These are phyloP conservation scores for Agaricales sp. DNA, from an alignment of 1,284 basidiomycete species.

Conservation along the genomic window DNA sequence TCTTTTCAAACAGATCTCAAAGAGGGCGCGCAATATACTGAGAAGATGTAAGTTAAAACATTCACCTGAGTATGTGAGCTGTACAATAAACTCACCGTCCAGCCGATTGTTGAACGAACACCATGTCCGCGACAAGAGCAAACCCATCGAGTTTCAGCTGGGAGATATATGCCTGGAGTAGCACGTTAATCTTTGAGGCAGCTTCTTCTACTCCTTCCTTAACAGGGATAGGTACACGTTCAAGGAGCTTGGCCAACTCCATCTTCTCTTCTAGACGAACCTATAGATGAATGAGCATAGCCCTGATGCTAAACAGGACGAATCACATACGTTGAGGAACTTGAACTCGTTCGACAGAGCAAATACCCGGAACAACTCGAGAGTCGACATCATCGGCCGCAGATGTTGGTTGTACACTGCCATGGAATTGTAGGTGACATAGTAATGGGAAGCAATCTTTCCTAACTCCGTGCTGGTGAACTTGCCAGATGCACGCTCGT, in stretches of 20 bases:
- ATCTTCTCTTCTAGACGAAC: slow-evolving; percentile 76
- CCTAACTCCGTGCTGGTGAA: slow-evolving; percentile 92
- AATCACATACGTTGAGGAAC: slow-evolving; percentile 42
- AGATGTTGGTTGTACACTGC: slow-evolving; percentile 94
- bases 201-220: slow-evolving; percentile 97
- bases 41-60: slow-evolving; percentile 9
- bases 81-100: slow-evolving; percentile 47
- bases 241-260: slow-evolving; percentile 87
- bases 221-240: slow-evolving; percentile 94
- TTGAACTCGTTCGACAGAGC: slow-evolving; percentile 97
- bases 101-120: slow-evolving; percentile 88
- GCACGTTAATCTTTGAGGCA: slow-evolving; percentile 94
- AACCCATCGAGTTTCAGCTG: slow-evolving; percentile 93
- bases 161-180: slow-evolving; percentile 93
- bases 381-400: slow-evolving; percentile 74
- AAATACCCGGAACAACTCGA: slow-evolving; percentile 96
- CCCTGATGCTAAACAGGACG: slow-evolving; percentile 1
- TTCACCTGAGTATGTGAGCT: too few relatives aligned
- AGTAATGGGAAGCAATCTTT: slow-evolving; percentile 93
- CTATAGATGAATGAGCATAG: slow-evolving; percentile 20
- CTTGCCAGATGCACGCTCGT: slow-evolving; percentile 82
- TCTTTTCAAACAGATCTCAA: slow-evolving; percentile 96
- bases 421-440: slow-evolving; percentile 96
- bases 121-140: slow-evolving; percentile 97
- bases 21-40: slow-evolving; percentile 93